phyloP scores from a whole-genome alignment of 192 early-diverging fungal species.

The Backusella tuberculispora region DNA sequence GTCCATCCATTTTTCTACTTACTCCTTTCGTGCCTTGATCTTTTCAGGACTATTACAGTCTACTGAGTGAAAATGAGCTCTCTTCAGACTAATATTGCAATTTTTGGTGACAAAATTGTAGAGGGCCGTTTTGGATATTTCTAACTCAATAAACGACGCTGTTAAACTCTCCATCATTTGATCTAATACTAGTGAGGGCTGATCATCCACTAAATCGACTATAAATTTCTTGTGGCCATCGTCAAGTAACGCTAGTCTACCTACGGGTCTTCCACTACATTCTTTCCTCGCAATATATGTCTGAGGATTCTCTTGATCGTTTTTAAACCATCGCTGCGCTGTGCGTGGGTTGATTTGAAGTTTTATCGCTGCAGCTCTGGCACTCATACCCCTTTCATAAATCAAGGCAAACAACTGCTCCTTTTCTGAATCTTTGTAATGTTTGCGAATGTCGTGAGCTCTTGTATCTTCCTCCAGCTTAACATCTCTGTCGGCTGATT shows the following conservation, averaged over 20 bases:
- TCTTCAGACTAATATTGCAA: slow-evolving; percentile 5
- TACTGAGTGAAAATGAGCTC: slow-evolving; percentile 1
- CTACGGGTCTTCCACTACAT: neutral
- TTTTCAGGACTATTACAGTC: neutral
- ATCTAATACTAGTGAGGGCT: slow-evolving; percentile 6
- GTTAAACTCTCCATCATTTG: slow-evolving; percentile 8
- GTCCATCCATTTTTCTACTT: neutral
- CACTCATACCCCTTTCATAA: neutral
- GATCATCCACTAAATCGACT: neutral
- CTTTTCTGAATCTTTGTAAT: slow-evolving; percentile 1
- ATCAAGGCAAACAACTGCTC: neutral
- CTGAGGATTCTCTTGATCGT: neutral
- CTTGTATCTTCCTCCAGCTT: too few relatives aligned
- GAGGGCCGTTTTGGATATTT: neutral
- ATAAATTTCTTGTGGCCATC: neutral
- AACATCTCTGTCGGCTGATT: neutral
- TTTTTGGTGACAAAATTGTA: slow-evolving; percentile 3
- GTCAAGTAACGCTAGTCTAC: neutral
- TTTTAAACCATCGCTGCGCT: neutral
- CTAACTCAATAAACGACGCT: neutral
- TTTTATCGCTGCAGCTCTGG: neutral
- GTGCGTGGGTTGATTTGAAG: neutral
- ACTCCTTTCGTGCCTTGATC: neutral
- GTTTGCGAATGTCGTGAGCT: too few relatives aligned
- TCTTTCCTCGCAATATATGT: neutral